These are phyloP conservation scores for Dactylellina leptospora DNA, from an alignment of 2,329 filamentous ascomycete genomes.

Conservation along the genomic window DNA sequence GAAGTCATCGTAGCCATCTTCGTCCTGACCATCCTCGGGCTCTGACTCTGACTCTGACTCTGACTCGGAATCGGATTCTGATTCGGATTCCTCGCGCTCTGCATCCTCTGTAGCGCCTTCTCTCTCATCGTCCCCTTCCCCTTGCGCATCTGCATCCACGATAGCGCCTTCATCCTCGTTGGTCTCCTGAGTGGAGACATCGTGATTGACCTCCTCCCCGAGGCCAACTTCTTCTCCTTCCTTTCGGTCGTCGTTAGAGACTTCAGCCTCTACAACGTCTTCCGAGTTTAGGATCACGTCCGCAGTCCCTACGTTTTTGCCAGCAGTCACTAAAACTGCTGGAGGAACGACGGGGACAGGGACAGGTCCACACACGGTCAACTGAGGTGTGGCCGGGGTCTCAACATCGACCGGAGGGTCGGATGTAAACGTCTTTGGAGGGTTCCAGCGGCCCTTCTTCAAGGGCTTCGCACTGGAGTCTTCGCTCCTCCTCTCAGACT, in stretches of 20 bases:
- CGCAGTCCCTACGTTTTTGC: background rate
- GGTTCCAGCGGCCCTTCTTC: conserved; percentile 2
- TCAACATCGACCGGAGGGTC: background rate
- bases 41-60: conserved; percentile 5
- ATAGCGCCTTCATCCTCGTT: conserved; percentile 16
- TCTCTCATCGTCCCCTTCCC: background rate
- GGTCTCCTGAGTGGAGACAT: background rate
- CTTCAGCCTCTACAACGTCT: background rate
- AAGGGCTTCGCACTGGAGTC: too few relatives aligned
- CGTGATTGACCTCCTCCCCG: background rate
- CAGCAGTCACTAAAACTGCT: conserved; percentile 18
- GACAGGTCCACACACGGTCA: background rate
- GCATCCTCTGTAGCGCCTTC: conserved; percentile 16
- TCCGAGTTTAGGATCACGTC: background rate
- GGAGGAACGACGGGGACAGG: background rate
- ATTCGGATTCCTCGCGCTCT: conserved; percentile 1
- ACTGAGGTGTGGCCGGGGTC: background rate
- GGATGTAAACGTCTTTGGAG: conserved; percentile 6
- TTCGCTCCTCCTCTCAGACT: too few relatives aligned
- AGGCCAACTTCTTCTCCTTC: conserved; percentile 1
- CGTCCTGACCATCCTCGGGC: conserved; percentile 6
- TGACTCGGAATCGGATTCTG: too few relatives aligned
- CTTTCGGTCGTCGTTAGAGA: background rate
- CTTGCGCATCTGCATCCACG: conserved; percentile 4
- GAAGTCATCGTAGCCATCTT: background rate